These are phyloP conservation scores for Teratosphaeria nubilosa DNA, from an alignment of 2,329 filamentous ascomycete genomes.

Conservation along the genomic window DNA sequence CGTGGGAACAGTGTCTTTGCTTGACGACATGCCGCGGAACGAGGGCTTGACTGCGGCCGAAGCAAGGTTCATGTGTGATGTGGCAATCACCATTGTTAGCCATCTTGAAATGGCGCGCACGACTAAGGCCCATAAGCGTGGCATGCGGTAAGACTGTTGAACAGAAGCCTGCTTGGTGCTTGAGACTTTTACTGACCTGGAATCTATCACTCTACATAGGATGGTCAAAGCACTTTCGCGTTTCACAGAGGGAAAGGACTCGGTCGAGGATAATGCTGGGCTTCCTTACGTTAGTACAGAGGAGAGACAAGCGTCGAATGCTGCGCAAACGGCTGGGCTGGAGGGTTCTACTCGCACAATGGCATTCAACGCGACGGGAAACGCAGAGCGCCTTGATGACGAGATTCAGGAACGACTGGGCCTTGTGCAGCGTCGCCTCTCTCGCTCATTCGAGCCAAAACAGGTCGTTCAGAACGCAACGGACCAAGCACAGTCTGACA, in stretches of 20 bases:
- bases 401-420: background rate
- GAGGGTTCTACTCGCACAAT: background rate
- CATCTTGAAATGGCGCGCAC: constrained; percentile 27
- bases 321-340: background rate
- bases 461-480: background rate
- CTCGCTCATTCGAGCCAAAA: background rate
- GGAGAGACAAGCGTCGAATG: background rate
- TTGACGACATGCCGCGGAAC: constrained; percentile 17
- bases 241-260: background rate
- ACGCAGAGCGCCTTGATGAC: background rate
- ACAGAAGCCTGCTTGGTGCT: background rate
- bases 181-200: background rate
- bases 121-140: constrained; percentile 20
- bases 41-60: background rate
- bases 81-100: constrained; percentile 24
- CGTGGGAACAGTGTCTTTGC: constrained; percentile 25
- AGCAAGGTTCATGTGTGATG: constrained; percentile 19
- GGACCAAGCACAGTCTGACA: background rate
- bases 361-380: background rate
- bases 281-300: background rate
- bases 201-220: background rate
- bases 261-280: background rate
- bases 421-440: background rate
- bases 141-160: background rate
- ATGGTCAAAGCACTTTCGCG: background rate